These are phyloP conservation scores for Alternaria dauci DNA, from an alignment of 2,329 filamentous ascomycete species.

Conservation along the genomic window DNA sequence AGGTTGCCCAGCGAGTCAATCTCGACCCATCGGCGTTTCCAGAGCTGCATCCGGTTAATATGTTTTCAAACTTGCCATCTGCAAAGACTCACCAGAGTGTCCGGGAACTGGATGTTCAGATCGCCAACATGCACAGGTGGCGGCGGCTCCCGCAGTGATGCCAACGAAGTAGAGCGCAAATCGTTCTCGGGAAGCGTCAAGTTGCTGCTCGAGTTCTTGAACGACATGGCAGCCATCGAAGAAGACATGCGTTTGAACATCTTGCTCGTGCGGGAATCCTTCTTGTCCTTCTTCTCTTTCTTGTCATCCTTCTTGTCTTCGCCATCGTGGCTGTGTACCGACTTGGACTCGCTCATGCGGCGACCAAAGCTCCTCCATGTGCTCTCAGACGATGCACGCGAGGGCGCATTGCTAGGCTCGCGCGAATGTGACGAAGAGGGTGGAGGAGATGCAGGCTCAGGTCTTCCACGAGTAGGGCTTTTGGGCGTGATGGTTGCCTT, in stretches of 20 bases:
- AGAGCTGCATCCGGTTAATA: constrained; percentile 62
- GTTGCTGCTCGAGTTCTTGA: constrained; percentile 57
- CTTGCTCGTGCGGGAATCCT: constrained; percentile 66
- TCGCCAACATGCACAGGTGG: constrained; percentile 79
- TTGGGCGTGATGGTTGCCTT: constrained; percentile 35
- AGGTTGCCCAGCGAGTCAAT: constrained; percentile 86
- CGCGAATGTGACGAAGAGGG: constrained; percentile 44
- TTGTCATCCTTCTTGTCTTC: constrained; percentile 54
- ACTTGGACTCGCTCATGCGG: constrained; percentile 49
- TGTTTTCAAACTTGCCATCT: background rate
- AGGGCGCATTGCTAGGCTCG: constrained; percentile 41
- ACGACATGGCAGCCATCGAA: constrained; percentile 63
- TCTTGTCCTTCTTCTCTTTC: constrained; percentile 63
- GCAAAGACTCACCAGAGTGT: constrained; percentile 70
- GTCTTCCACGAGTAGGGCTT: constrained; percentile 39
- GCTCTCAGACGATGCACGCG: constrained; percentile 52
- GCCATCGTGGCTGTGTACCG: constrained; percentile 41
- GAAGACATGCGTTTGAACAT: constrained; percentile 72
- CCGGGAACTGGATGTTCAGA: constrained; percentile 96
- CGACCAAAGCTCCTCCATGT: constrained; percentile 51
- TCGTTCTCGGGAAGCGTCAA: constrained; percentile 53
- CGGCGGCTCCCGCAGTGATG: constrained; percentile 52
- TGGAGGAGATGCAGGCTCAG: constrained; percentile 43
- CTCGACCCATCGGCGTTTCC: constrained; percentile 91
- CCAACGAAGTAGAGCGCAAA: constrained; percentile 34